These are phyloP conservation scores for Suillus spraguei DNA, from an alignment of 768 basidiomycete genomes.

Conservation along the genomic window DNA sequence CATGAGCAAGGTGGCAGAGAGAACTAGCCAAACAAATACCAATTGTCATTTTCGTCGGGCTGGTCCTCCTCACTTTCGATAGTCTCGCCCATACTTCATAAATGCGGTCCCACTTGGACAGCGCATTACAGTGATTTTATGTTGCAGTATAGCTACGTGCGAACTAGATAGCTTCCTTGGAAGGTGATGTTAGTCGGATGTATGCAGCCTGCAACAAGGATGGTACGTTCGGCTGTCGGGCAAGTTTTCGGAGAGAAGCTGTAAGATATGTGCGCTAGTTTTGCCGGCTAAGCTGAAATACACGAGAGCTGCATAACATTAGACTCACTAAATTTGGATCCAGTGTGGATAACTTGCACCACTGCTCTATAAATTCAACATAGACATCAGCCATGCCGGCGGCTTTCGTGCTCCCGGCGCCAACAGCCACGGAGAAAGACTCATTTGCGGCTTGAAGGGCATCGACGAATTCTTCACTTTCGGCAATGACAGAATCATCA, in stretches of 20 bases:
- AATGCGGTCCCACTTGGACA: background rate
- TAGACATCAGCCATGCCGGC: constrained; percentile 38
- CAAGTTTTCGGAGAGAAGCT: constrained; percentile 42
- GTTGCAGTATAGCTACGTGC: constrained; percentile 29
- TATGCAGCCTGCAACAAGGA: constrained; percentile 40
- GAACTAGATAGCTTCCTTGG: constrained; percentile 38
- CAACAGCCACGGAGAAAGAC: constrained; percentile 29
- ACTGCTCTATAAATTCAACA: constrained; percentile 48
- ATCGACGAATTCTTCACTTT: constrained; percentile 28
- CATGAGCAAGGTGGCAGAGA: background rate
- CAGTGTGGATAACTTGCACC: constrained; percentile 41
- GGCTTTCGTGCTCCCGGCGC: constrained; percentile 25
- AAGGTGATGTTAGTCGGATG: constrained; percentile 32
- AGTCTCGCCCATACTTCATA: background rate
- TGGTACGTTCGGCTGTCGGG: constrained; percentile 22
- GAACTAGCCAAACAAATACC: background rate
- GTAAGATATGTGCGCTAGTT: constrained; percentile 48
- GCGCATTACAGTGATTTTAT: background rate
- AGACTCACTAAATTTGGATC: constrained; percentile 35
- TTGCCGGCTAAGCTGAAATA: constrained; percentile 37
- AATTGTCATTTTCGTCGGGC: background rate
- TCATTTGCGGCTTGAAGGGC: constrained; percentile 35
- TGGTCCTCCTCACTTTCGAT: background rate
- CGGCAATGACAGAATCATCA: constrained; percentile 13
- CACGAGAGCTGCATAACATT: constrained; percentile 17